Evolutionary conservation across 352 stramenopile genomes (phyloP).

Genomic region (Thalassiosira delicatula): DNA sequence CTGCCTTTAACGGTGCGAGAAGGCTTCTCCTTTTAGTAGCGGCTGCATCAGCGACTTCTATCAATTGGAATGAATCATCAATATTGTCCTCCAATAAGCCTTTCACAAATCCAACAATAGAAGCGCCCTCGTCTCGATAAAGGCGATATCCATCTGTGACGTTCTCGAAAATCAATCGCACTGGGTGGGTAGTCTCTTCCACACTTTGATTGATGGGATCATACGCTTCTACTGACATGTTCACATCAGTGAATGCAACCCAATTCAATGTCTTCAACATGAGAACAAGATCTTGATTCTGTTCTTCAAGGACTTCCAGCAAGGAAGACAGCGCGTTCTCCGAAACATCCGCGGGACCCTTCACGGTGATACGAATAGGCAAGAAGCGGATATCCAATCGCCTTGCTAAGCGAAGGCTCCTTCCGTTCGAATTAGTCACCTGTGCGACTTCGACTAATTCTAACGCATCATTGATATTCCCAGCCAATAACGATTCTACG

Average conservation of each 20-base stretch:
- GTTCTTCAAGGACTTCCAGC: background rate
- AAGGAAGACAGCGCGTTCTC: slow-evolving; percentile 1
- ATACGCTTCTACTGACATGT: background rate
- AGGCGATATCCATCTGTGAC: slow-evolving; percentile 1
- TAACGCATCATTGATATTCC: background rate
- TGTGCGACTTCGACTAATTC: background rate
- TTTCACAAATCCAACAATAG: background rate
- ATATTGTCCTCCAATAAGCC: slow-evolving; percentile 22
- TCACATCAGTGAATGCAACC: background rate
- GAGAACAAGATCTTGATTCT: background rate
- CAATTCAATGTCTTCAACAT: background rate
- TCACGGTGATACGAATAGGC: background rate
- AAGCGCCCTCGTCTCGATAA: background rate
- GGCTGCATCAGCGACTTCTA: slow-evolving; percentile 22
- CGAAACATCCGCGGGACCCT: too few species aligned
- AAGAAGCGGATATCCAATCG: background rate
- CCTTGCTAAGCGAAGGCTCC: too few species aligned
- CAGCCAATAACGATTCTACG: background rate
- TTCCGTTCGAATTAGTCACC: too few species aligned
- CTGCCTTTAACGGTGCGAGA: too few species aligned
- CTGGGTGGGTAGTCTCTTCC: slow-evolving; percentile 8
- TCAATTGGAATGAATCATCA: slow-evolving; percentile 26
- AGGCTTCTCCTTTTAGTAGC: too few species aligned
- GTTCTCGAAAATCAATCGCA: slow-evolving; percentile 29
- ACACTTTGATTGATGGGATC: background rate